A percentile compares a stretch with the other conserved stretches of the same genome.
These are phyloP conservation scores for Cordyceps javanica DNA, from an alignment of 2,329 filamentous ascomycete genomes.

Conservation along the genomic window DNA sequence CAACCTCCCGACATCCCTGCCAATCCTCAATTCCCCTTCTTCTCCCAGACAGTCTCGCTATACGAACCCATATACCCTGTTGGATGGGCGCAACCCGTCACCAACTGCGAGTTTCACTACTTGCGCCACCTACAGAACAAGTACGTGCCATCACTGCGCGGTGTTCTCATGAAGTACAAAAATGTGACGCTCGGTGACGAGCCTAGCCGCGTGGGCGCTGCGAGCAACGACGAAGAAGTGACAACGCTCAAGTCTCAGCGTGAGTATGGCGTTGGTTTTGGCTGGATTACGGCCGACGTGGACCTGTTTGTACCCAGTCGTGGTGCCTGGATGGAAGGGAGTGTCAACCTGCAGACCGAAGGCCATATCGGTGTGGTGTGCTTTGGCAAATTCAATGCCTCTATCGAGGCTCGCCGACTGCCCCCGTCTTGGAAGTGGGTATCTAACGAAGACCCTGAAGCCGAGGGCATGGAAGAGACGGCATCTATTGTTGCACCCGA, in stretches of 20 bases:
- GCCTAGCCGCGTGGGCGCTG: conserved; percentile 44
- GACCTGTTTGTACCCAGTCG: conserved; percentile 72
- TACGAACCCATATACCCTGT: conserved; percentile 69
- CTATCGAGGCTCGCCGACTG: conserved; percentile 69
- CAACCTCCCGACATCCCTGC: conserved; percentile 33
- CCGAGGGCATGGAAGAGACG: conserved; percentile 35
- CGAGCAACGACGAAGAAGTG: conserved; percentile 41
- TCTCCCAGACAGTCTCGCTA: conserved; percentile 71
- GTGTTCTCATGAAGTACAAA: conserved; percentile 68
- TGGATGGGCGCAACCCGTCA: conserved; percentile 63
- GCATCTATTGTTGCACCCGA: conserved; percentile 35
- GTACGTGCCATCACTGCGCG: conserved; percentile 66
- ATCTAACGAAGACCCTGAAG: conserved; percentile 42
- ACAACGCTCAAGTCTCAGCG: conserved; percentile 51
- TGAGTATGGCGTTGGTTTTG: conserved; percentile 81
- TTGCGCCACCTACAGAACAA: conserved; percentile 69
- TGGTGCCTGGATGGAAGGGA: conserved; percentile 71
- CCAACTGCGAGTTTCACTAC: conserved; percentile 66
- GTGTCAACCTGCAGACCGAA: conserved; percentile 79
- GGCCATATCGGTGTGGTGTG: conserved; percentile 85
- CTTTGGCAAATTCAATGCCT: conserved; percentile 88
- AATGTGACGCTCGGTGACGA: conserved; percentile 60
- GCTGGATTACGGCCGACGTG: conserved; percentile 85
- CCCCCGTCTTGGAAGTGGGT: conserved; percentile 79
- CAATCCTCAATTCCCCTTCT: conserved; percentile 60